A percentile compares a stretch with the other conserved stretches of the same genome.
Evolutionary conservation across 495 filamentous ascomycete genomes (phyloP).

Genomic region (Pyrenula aspistea): DNA sequence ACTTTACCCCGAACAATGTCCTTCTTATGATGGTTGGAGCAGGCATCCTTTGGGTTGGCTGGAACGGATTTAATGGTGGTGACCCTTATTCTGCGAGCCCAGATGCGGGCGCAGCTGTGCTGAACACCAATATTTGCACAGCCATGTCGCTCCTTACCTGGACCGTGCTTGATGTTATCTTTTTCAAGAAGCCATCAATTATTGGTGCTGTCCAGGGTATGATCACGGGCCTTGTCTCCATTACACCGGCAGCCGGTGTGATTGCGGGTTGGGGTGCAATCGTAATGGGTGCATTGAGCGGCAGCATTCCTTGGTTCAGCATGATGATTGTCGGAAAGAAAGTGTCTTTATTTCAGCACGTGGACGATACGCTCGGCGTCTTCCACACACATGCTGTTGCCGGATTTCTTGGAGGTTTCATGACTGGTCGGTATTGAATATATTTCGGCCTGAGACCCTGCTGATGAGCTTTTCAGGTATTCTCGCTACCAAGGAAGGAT

Average conservation of each 20-base stretch:
- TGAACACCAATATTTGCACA: conserved; percentile 44
- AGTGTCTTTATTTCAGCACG: conserved; percentile 2
- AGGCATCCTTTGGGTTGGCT: conserved; percentile 46
- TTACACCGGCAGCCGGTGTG: conserved; percentile 43
- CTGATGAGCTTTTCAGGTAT: conserved; percentile 18
- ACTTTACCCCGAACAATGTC: conserved; percentile 39
- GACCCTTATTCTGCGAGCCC: conserved; percentile 42
- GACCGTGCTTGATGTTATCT: conserved; percentile 30
- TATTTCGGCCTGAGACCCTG: not conserved
- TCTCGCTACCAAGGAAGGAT: conserved; percentile 38
- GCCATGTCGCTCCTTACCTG: conserved; percentile 39
- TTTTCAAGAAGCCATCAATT: conserved; percentile 38
- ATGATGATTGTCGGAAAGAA: conserved; percentile 41
- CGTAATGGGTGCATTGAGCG: conserved; percentile 34
- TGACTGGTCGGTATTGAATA: conserved; percentile 10
- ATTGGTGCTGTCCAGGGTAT: conserved; percentile 41
- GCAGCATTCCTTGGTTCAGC: conserved; percentile 37
- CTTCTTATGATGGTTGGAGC: conserved; percentile 36
- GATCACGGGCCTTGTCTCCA: conserved; percentile 43
- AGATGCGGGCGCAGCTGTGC: conserved; percentile 43
- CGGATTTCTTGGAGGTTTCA: conserved; percentile 37
- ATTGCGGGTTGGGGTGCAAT: conserved; percentile 46
- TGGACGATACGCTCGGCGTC: conserved; percentile 23
- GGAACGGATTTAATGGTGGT: conserved; percentile 49
- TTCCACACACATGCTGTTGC: conserved; percentile 43